Percentiles rank a stretch among this genome's conserved stretches.
These are phyloP conservation scores for Neurospora sublineolata DNA, from an alignment of 495 filamentous ascomycete genomes.

Conservation along the genomic window DNA sequence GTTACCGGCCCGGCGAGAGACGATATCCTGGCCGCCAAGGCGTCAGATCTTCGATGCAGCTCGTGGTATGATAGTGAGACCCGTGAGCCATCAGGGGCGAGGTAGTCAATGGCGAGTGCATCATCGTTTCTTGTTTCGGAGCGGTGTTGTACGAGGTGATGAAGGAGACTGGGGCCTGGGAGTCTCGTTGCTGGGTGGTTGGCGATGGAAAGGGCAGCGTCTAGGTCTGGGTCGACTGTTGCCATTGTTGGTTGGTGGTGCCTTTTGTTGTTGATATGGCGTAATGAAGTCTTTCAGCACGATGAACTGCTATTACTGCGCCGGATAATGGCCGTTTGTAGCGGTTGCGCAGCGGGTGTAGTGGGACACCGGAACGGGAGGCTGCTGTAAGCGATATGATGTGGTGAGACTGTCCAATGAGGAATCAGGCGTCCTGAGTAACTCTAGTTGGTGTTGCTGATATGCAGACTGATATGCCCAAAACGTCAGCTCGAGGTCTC, in stretches of 20 bases:
- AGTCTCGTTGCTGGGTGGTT: slow-evolving; percentile 44
- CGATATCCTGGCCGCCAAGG: slow-evolving; percentile 39
- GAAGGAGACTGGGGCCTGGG: slow-evolving; percentile 50
- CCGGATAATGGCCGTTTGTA: neutral
- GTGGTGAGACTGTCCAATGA: neutral
- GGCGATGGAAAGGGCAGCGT: slow-evolving; percentile 39
- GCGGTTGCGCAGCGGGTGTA: neutral
- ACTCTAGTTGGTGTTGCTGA: neutral
- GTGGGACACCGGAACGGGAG: neutral
- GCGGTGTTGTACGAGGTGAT: slow-evolving; percentile 40
- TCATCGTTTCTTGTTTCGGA: neutral
- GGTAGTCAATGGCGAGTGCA: slow-evolving; percentile 42
- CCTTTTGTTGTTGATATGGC: neutral
- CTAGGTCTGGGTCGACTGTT: neutral
- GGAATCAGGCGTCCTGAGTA: neutral
- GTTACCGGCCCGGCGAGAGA: slow-evolving; percentile 11
- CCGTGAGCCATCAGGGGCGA: slow-evolving; percentile 32
- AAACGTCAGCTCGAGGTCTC: neutral
- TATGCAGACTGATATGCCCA: neutral
- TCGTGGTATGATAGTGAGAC: slow-evolving; percentile 42
- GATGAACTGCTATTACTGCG: neutral
- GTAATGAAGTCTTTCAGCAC: neutral
- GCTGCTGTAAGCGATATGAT: neutral
- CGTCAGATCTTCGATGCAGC: slow-evolving; percentile 45
- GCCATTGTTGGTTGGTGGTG: neutral